A percentile compares a stretch with the other conserved stretches of the same genome.
Evolutionary conservation across 2,329 filamentous ascomycete species (phyloP).

Genomic region (Botrytis tulipae): DNA sequence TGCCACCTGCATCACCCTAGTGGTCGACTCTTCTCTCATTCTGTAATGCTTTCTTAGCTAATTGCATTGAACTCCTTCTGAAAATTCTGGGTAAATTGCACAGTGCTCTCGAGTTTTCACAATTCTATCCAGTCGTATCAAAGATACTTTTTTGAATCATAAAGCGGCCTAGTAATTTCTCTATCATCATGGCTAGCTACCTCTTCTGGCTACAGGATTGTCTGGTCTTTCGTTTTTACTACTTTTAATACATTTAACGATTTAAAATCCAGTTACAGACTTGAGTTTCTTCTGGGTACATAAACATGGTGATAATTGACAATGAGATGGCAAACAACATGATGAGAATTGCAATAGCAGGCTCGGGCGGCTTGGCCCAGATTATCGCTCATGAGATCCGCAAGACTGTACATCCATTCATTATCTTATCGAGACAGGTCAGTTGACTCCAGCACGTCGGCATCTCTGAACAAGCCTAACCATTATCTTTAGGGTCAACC

Average conservation of each 20-base stretch:
- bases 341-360: conserved; percentile 62
- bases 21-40: conserved; percentile 2
- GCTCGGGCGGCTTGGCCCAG: conserved; percentile 58
- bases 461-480: background rate
- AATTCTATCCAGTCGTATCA: conserved; percentile 27
- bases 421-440: conserved; percentile 68
- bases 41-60: background rate
- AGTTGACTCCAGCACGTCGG: conserved; percentile 32
- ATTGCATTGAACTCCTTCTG: background rate
- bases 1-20: background rate
- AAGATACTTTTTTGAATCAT: conserved; percentile 29
- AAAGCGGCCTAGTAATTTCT: conserved; percentile 25
- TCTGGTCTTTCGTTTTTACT: background rate
- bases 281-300: background rate
- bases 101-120: background rate
- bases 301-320: background rate
- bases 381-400: conserved; percentile 59
- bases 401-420: conserved; percentile 63
- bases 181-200: background rate
- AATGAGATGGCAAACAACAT: conserved; percentile 26
- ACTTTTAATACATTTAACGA: background rate
- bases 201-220: conserved; percentile 1
- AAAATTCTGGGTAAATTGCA: background rate
- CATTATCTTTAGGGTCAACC: conserved; percentile 38
- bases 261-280: background rate